phyloP scores from a whole-genome alignment of 2,329 filamentous ascomycete genomes.

The Chaetomiaceae sp. region DNA sequence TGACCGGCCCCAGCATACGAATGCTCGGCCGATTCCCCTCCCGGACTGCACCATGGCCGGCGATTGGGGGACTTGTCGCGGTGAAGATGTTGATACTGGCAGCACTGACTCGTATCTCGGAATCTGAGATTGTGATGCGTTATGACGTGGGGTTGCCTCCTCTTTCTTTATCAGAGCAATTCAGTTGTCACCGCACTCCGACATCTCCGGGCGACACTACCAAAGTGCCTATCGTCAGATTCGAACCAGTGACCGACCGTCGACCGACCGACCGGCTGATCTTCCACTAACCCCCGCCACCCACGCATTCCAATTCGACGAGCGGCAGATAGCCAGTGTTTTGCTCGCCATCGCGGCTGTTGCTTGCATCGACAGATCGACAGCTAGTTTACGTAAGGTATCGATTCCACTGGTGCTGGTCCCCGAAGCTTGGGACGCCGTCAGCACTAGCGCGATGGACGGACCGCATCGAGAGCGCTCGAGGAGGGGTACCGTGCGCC shows the following conservation, averaged over 20 bases:
- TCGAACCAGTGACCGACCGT: no score
- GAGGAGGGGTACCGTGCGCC: constrained; percentile 2
- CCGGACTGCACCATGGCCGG: not conserved
- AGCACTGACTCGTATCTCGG: no score
- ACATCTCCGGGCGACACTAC: no score
- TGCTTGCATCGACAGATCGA: constrained; percentile 7
- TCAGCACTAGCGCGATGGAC: constrained; percentile 6
- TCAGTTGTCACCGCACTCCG: no score
- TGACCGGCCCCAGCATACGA: not conserved
- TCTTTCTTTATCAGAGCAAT: no score
- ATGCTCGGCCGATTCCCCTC: not conserved
- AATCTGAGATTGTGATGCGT: no score
- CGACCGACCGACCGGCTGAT: no score
- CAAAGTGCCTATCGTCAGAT: no score
- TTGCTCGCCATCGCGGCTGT: not conserved
- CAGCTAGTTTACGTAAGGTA: constrained; percentile 13
- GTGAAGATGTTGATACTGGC: not conserved
- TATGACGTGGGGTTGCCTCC: no score
- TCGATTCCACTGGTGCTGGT: constrained; percentile 6
- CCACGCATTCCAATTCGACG: not conserved
- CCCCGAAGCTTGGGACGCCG: constrained; percentile 1
- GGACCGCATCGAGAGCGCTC: not conserved
- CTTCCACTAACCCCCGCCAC: not conserved
- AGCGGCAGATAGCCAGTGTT: not conserved
- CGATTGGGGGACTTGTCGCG: not conserved